phyloP scores from a whole-genome alignment of 208 protist genomes.

The Hexamita inflata region DNA sequence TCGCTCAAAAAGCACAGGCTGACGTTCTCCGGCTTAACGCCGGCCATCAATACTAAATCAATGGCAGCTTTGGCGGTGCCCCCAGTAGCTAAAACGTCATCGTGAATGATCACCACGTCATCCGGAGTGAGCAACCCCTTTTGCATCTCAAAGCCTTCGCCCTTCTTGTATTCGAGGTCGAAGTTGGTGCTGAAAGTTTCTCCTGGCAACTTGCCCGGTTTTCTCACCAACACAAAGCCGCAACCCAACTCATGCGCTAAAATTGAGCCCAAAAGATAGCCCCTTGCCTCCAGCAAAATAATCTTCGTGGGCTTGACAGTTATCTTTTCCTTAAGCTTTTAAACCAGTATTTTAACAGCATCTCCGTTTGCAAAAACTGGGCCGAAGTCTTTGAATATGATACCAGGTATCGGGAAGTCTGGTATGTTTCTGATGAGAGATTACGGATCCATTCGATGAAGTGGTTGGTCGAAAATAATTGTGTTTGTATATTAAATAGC shows the following conservation, averaged over 20 bases:
- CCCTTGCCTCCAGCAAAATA: not conserved
- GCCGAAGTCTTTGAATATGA: conserved; percentile 19
- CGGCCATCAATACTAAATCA: not conserved
- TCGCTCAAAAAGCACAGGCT: no score
- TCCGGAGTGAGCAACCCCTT: not conserved
- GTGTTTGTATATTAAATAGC: no score
- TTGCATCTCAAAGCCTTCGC: not conserved
- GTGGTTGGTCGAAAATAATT: no score
- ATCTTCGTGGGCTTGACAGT: not conserved
- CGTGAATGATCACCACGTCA: conserved; percentile 18
- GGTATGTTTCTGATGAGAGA: not conserved
- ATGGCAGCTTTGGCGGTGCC: conserved; percentile 6
- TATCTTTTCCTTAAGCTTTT: not conserved
- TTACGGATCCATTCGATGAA: not conserved
- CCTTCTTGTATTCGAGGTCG: conserved; percentile 19
- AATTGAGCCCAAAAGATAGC: not conserved
- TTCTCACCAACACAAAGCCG: not conserved
- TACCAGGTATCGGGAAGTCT: not conserved
- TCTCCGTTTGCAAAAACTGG: not conserved
- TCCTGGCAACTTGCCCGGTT: conserved; percentile 12
- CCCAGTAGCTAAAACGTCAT: conserved; percentile 10
- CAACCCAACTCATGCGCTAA: not conserved
- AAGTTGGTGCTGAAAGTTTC: not conserved
- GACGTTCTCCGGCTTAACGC: conserved; percentile 16
- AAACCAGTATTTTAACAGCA: not conserved